These are phyloP conservation scores for Solanum hybrid DNA, from an alignment of 305 asterid genomes.

Conservation along the genomic window DNA sequence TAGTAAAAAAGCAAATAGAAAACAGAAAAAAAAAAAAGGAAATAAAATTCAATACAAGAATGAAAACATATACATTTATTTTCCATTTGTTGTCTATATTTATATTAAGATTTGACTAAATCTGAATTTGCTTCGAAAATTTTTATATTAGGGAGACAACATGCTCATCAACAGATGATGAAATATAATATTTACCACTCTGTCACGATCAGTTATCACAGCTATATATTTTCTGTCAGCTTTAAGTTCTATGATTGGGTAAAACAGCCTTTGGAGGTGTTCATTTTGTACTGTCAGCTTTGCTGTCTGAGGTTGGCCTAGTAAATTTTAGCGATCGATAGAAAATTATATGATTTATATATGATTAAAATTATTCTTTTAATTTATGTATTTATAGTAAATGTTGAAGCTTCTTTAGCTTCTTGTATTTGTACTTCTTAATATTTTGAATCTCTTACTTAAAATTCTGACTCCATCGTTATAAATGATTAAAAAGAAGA, in stretches of 20 bases:
- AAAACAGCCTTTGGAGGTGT: neutral
- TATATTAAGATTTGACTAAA: accelerated
- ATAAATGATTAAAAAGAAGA: neutral
- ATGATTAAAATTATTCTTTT: neutral
- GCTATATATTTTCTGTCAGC: neutral
- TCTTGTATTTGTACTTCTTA: neutral
- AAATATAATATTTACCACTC: neutral
- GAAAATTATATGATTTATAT: neutral
- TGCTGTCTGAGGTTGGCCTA: neutral
- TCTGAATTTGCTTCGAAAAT: accelerated
- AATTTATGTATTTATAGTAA: neutral
- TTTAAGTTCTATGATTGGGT: neutral
- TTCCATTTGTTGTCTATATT: accelerated
- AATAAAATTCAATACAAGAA: neutral
- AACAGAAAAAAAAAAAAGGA: neutral
- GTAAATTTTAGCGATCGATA: accelerated
- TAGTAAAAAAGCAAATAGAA: neutral
- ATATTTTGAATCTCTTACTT: neutral
- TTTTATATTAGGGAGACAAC: neutral
- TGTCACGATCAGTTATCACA: accelerated
- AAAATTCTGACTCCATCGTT: neutral
- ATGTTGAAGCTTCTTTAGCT: neutral
- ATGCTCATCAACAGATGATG: accelerated
- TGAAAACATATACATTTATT: neutral
- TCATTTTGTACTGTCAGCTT: neutral